phyloP scores from a whole-genome alignment of 2,329 filamentous ascomycete species.

The Lecanicillium sp. region DNA sequence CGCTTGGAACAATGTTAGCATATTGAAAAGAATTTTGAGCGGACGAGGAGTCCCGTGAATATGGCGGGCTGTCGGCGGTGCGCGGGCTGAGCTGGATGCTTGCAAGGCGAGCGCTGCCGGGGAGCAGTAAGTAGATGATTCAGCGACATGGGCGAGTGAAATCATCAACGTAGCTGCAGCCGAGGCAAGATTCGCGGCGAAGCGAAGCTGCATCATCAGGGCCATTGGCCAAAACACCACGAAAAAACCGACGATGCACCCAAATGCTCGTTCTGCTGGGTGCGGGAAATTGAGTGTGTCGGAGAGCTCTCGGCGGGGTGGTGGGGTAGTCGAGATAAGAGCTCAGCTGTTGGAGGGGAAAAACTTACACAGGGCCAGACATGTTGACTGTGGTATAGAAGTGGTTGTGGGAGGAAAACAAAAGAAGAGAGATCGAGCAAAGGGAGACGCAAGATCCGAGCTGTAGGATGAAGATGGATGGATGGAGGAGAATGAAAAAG shows the following conservation, averaged over 20 bases:
- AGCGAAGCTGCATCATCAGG: too few species aligned
- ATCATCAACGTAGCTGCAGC: too few species aligned
- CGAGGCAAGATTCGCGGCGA: too few species aligned
- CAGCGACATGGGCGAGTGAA: background rate
- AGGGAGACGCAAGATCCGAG: background rate
- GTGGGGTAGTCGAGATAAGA: slow-evolving; percentile 18
- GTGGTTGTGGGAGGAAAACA: background rate
- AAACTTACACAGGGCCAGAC: slow-evolving; percentile 64
- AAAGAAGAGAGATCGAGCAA: background rate
- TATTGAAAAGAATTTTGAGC: slow-evolving; percentile 30
- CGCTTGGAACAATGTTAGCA: slow-evolving; percentile 59
- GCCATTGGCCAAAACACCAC: slow-evolving; percentile 10
- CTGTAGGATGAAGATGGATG: slow-evolving; percentile 6
- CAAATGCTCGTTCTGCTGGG: slow-evolving; percentile 4
- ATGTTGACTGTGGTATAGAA: slow-evolving; percentile 38
- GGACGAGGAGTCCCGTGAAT: slow-evolving; percentile 21
- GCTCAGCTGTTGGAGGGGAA: slow-evolving; percentile 20
- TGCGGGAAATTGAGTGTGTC: slow-evolving; percentile 14
- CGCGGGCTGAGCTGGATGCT: slow-evolving; percentile 63
- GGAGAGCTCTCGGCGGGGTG: slow-evolving; percentile 10
- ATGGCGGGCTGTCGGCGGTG: slow-evolving; percentile 38
- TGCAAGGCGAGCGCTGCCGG: slow-evolving; percentile 64
- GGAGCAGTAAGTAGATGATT: slow-evolving; percentile 17
- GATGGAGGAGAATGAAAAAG: slow-evolving; percentile 8
- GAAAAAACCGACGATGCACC: slow-evolving; percentile 10